Base-by-base conservation (phyloP, 139 green algal species). In the Chlamydomonas applanata region DNA sequence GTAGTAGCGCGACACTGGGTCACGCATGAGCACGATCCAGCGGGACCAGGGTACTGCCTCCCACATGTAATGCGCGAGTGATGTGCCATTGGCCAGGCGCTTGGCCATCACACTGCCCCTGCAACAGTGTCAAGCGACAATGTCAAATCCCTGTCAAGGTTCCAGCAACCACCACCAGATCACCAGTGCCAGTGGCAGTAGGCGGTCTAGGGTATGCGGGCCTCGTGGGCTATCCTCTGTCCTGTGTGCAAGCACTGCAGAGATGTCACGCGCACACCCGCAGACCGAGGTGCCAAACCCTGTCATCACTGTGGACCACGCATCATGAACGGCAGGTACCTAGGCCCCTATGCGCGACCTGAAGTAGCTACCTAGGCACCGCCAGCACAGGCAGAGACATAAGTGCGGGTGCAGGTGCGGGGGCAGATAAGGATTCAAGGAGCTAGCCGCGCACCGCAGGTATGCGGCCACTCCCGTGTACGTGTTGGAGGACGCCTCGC, bases 401-500 rank as follows among this genome's bases (percentile, higher is more conserved):
- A n/a, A n/a, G n/a, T n/a, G n/a, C n/a, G n/a, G n/a, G n/a, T n/a
- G n/a, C n/a, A n/a, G n/a, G n/a, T n/a, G n/a, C 13, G 45, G 16
- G 45, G 45, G 45, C 45, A 54, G 13, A 54, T 13, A 16, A 16
- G 16, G 27, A 20, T 25, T 32, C 27, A 11, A 44, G 19, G 14
- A 27, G 54, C 7, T 13, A 61, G 4, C 14, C 30, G 2, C 69
- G n/a, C 25, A 82, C 77, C 71, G 65, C 36, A 82, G 71, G 72
- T 74, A 76, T 62, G 66, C 65, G 30, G 74, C 61, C 59, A 78
- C 71, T 30, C 68, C 81, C 7, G 81, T 91, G 56, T 79, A 91
- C 1, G 86, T 91, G 69, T 91, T 91, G 52, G 76, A 86, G 7
- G 78, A 86, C 4, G 84, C 84, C 71, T 89, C 81, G 9, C 74